Percentiles rank a stretch among this genome's conserved stretches.
These are phyloP conservation scores for Pythium aphanidermatum DNA, from an alignment of 352 stramenopile species.

Conservation along the genomic window DNA sequence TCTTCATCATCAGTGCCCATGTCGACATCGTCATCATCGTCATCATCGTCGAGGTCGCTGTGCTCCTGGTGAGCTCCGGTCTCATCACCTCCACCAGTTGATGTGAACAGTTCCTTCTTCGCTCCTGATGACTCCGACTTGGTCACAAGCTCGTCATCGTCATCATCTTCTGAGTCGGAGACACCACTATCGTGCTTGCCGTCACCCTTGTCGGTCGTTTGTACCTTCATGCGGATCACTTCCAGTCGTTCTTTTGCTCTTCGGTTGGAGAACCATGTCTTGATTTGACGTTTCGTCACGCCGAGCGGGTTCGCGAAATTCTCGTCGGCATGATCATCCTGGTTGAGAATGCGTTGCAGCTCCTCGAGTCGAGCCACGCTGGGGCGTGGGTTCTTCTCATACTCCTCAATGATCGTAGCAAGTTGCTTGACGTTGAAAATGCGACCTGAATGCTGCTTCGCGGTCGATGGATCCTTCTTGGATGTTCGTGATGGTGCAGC, in stretches of 20 bases:
- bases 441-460: slow-evolving; percentile 39
- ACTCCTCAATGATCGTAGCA: slow-evolving; percentile 78
- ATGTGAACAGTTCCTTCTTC: slow-evolving; percentile 22
- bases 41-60: slow-evolving; percentile 17
- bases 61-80: slow-evolving; percentile 6
- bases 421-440: slow-evolving; percentile 86
- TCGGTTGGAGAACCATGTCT: slow-evolving; percentile 82
- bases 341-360: slow-evolving; percentile 65
- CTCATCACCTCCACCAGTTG: slow-evolving; percentile 1
- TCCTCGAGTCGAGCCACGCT: slow-evolving; percentile 59
- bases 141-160: slow-evolving; percentile 18
- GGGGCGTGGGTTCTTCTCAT: slow-evolving; percentile 75
- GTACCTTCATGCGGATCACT: slow-evolving; percentile 75
- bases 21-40: slow-evolving; percentile 26
- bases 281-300: slow-evolving; percentile 77
- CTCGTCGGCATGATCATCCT: slow-evolving; percentile 59
- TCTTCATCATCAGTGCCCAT: slow-evolving; percentile 32
- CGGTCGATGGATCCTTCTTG: slow-evolving; percentile 24
- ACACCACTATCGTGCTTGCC: slow-evolving; percentile 11
- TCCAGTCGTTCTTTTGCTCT: slow-evolving; percentile 75
- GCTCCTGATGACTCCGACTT: slow-evolving; percentile 5
- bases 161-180: slow-evolving; percentile 42
- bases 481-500: slow-evolving; percentile 18
- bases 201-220: slow-evolving; percentile 20
- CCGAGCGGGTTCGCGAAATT: slow-evolving; percentile 31